Evolutionary conservation across 2,329 filamentous ascomycete species (phyloP), one percentile per base, ranked within the genome.

Genomic region (Alternaria dauci): DNA sequence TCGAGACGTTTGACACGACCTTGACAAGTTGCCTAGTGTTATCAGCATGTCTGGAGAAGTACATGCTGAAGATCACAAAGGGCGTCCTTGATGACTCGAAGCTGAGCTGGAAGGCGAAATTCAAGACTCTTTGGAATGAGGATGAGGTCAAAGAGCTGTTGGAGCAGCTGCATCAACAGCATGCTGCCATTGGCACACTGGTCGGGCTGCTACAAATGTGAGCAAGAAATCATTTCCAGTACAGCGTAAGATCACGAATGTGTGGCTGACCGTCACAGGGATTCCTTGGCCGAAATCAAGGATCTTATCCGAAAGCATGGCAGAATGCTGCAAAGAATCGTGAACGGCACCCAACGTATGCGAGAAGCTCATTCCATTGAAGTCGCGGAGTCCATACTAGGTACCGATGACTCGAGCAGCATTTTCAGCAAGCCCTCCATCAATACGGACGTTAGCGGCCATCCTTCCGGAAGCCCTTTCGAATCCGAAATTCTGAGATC

Each of bases 331-430:
- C 14, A 18, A 18, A 28, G 52, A 26, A 59, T 70, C 6, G 54
- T 53, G 2, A 32, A 23, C 18, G 44, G 60, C 25, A 68, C 65
- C 14, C 28, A 51, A 14, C 9, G 42, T 5, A 46, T 65, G 9
- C 62, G 66, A 25, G 36, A 52, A 30, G 42, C 61, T 11, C 52
- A 58, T 43, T 52, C 62, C 3, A 44, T 67, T 4, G 54, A 61
- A 20, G 65, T 57, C 4, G 65, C 66, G 3, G 59, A 58, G 11
- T 69, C 67, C 5, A 60, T 69, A 11, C 59, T 70, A 11, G 46
- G 47, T 7, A 43, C 9, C 2, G 59, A 61, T 3, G 32, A 50
- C 18, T 32, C 43, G 16, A 28, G 26, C 4, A 14, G 11, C 16
- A 32, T 32, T 11, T 32, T 47, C 26, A 36, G 32, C 32, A 7